These are phyloP conservation scores for Cercospora berteroae DNA, from an alignment of 2,329 filamentous ascomycete species.

Conservation along the genomic window DNA sequence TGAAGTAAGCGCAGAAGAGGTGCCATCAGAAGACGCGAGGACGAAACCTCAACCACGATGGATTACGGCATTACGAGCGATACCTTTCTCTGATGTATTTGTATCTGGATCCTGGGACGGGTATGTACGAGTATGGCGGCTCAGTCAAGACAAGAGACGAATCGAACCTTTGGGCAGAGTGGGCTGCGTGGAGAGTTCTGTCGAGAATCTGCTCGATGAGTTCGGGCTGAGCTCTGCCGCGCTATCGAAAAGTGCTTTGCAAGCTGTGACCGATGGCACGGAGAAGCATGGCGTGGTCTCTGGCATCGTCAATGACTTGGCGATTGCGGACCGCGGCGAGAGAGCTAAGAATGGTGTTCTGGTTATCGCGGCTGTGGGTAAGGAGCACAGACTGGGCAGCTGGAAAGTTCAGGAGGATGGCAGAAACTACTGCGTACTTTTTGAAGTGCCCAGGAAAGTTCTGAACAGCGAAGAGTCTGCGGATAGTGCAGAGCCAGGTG, in stretches of 20 bases:
- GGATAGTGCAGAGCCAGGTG: background rate
- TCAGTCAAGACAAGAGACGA: constrained; percentile 77
- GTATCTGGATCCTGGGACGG: constrained; percentile 95
- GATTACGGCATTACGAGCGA: constrained; percentile 82
- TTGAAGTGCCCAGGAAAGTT: constrained; percentile 65
- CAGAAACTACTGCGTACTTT: constrained; percentile 82
- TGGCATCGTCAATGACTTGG: constrained; percentile 85
- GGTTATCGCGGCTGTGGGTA: constrained; percentile 80
- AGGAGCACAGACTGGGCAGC: constrained; percentile 78
- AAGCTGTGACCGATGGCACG: constrained; percentile 24
- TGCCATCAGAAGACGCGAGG: constrained; percentile 57
- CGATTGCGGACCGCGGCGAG: constrained; percentile 80
- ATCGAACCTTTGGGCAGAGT: constrained; percentile 68
- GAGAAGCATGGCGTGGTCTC: constrained; percentile 46
- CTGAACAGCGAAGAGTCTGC: constrained; percentile 3
- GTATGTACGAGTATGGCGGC: constrained; percentile 76
- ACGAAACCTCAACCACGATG: constrained; percentile 63
- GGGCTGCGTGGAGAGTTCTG: constrained; percentile 39
- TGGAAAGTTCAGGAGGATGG: constrained; percentile 67
- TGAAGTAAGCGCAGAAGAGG: constrained; percentile 68
- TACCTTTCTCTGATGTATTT: constrained; percentile 88
- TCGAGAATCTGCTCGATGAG: constrained; percentile 20
- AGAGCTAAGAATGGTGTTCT: constrained; percentile 71
- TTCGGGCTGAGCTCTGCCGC: constrained; percentile 23
- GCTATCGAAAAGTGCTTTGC: constrained; percentile 20